A percentile compares a stretch with the other conserved stretches of the same genome.
These are phyloP conservation scores for Penicillium sp. DNA, from an alignment of 2,329 filamentous ascomycete species.

Conservation along the genomic window DNA sequence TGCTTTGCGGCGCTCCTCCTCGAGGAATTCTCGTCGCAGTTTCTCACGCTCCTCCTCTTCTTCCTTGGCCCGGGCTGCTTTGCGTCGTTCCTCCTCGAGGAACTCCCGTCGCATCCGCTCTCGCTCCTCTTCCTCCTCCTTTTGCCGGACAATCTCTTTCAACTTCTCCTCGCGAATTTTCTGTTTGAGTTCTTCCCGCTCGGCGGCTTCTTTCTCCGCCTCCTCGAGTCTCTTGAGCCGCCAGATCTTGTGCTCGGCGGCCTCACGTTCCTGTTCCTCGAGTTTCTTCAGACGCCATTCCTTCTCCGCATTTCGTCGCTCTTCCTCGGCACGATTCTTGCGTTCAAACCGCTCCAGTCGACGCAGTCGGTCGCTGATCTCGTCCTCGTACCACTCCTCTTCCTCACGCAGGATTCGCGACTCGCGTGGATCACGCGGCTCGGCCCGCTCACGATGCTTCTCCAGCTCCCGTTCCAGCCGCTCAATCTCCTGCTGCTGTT, in stretches of 20 bases:
- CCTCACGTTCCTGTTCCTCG: slow-evolving; percentile 29
- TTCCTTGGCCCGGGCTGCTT: slow-evolving; percentile 30
- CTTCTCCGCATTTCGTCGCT: slow-evolving; percentile 14
- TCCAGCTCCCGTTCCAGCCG: slow-evolving; percentile 30
- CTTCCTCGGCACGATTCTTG: slow-evolving; percentile 28
- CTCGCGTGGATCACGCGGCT: slow-evolving; percentile 21
- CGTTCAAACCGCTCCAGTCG: slow-evolving; percentile 33
- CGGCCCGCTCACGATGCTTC: slow-evolving; percentile 20
- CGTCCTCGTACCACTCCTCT: slow-evolving; percentile 41
- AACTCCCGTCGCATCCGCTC: not conserved
- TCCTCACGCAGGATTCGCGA: slow-evolving; percentile 30
- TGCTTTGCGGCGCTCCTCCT: slow-evolving; percentile 42
- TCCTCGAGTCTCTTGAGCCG: slow-evolving; percentile 21
- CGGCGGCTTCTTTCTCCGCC: slow-evolving; percentile 28
- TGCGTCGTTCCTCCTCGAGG: slow-evolving; percentile 17
- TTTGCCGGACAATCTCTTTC: slow-evolving; percentile 27
- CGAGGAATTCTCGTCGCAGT: slow-evolving; percentile 28
- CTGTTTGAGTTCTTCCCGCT: slow-evolving; percentile 29
- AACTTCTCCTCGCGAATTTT: slow-evolving; percentile 28
- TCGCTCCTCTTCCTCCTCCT: slow-evolving; percentile 32
- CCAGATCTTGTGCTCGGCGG: slow-evolving; percentile 18
- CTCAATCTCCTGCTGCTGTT: slow-evolving; percentile 33
- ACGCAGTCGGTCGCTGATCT: slow-evolving; percentile 35
- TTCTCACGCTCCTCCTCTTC: slow-evolving; percentile 44
- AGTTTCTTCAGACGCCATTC: slow-evolving; percentile 16